A percentile compares a stretch with the other conserved stretches of the same genome.
Evolutionary conservation across 1,139 yeast genomes (phyloP).

Genomic region (Pichia norvegensis): DNA sequence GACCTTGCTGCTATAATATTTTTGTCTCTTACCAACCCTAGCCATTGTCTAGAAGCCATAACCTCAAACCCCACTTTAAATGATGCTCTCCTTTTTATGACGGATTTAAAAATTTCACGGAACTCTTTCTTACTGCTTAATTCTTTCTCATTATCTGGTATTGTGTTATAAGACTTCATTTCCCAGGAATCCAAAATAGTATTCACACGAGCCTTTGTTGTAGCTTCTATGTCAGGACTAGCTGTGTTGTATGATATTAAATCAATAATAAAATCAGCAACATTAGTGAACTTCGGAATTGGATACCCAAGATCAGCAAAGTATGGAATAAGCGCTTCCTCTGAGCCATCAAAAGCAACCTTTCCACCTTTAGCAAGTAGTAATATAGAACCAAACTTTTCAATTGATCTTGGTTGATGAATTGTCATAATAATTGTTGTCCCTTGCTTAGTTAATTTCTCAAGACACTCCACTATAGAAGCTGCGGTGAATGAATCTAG

Average conservation of each 20-base stretch:
- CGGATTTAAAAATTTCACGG: slow-evolving; percentile 19
- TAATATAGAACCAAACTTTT: slow-evolving; percentile 57
- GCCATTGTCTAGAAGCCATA: slow-evolving; percentile 37
- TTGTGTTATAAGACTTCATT: background rate
- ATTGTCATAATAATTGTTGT: slow-evolving; percentile 73
- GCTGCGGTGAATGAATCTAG: slow-evolving; percentile 73
- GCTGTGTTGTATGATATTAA: slow-evolving; percentile 51
- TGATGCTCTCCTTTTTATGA: slow-evolving; percentile 28
- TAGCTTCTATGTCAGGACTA: slow-evolving; percentile 34
- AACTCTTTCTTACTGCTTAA: slow-evolving; percentile 14
- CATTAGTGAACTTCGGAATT: slow-evolving; percentile 54
- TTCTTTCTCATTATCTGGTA: background rate
- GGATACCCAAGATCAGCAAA: slow-evolving; percentile 43
- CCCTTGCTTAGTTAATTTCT: slow-evolving; percentile 43
- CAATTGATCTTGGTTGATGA: slow-evolving; percentile 73
- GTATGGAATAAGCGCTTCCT: slow-evolving; percentile 34
- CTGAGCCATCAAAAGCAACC: slow-evolving; percentile 60
- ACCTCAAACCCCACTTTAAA: slow-evolving; percentile 34
- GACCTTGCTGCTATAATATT: slow-evolving; percentile 60
- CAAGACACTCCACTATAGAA: slow-evolving; percentile 55
- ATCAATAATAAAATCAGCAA: slow-evolving; percentile 71
- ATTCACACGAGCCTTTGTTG: slow-evolving; percentile 35
- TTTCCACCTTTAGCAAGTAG: slow-evolving; percentile 67
- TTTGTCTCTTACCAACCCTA: slow-evolving; percentile 51
- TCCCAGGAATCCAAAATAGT: slow-evolving; percentile 37